Evolutionary conservation across 169 alveolate genomes (phyloP).

Genomic region (Prorocentrum cordatum): DNA sequence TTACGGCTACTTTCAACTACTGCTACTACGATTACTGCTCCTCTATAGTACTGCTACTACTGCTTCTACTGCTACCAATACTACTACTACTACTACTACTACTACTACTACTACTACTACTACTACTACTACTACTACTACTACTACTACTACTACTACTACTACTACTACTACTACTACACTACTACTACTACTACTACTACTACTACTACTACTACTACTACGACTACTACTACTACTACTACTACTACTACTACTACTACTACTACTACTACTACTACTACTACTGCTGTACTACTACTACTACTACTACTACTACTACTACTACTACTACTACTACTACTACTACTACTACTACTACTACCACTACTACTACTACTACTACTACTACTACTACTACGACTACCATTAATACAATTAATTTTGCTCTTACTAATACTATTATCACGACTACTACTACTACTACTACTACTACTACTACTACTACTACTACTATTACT

Average conservation of each 20-base stretch:
- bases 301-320: neutral
- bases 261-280: too few relatives aligned
- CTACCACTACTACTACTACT: neutral
- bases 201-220: neutral
- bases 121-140: neutral
- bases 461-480: neutral
- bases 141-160: neutral
- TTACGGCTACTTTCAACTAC: neutral
- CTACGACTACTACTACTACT: neutral
- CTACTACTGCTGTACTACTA: neutral
- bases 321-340: neutral
- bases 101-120: neutral
- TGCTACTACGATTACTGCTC: neutral
- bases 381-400: neutral
- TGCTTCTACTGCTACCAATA: neutral
- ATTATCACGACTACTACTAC: neutral
- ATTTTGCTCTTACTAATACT: neutral
- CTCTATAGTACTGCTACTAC: neutral
- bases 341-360: neutral
- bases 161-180: neutral
- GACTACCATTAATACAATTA: neutral
- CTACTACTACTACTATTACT: neutral
- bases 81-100: neutral
- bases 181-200: neutral
- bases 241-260: too few relatives aligned